Evolutionary conservation across 1,284 basidiomycete species (phyloP).

Genomic region (Porodaedalea pini): DNA sequence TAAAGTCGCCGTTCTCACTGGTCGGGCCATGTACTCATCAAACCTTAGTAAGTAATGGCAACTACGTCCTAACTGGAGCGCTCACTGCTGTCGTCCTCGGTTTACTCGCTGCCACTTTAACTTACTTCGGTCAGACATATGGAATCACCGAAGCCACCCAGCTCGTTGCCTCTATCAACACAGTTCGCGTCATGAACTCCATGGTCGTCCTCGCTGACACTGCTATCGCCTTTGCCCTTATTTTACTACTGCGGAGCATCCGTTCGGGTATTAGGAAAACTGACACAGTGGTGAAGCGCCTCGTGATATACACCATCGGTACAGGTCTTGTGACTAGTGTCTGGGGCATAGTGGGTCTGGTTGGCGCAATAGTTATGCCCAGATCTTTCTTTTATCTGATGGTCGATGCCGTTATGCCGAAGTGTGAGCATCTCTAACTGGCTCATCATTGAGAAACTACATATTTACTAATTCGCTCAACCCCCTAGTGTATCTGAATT

Average conservation of each 20-base stretch:
- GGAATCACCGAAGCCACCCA: neutral
- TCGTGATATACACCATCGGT: neutral
- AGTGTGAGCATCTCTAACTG: neutral
- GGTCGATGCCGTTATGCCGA: neutral
- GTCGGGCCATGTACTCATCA: too few species aligned
- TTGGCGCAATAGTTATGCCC: neutral
- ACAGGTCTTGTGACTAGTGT: neutral
- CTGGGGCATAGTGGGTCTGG: neutral
- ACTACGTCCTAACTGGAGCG: neutral
- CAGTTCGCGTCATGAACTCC: neutral
- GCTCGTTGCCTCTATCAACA: neutral
- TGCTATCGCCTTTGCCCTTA: neutral
- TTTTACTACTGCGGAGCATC: neutral
- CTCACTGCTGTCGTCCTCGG: neutral
- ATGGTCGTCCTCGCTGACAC: neutral
- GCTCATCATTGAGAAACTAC: too few species aligned
- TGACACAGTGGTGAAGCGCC: neutral
- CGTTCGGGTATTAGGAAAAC: neutral
- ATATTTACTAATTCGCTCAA: too few species aligned
- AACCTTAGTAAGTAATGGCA: slow-evolving; percentile 13
- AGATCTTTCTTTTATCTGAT: neutral
- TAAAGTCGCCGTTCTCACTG: too few species aligned
- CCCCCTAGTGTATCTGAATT: neutral
- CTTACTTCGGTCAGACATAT: neutral
- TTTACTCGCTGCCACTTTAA: neutral